These are phyloP conservation scores for Microcos paniculata DNA, from an alignment of 345 rosid species.

Conservation along the genomic window DNA sequence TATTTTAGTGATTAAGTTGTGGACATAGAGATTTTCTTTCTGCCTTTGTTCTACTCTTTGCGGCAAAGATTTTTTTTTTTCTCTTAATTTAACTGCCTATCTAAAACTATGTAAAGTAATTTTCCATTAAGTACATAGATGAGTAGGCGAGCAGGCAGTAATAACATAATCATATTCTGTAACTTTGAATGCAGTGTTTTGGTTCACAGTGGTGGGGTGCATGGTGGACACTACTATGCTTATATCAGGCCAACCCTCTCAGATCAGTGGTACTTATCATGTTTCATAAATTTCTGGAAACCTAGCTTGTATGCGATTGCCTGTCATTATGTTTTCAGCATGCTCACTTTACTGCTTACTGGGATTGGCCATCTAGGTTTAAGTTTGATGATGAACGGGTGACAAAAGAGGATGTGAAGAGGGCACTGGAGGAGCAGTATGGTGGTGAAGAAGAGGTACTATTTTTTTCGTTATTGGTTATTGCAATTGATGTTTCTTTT, in stretches of 20 bases:
- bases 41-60: background rate
- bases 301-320: background rate
- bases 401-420: constrained; percentile 59
- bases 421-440: constrained; percentile 70
- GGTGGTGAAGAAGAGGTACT: constrained; percentile 76
- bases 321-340: background rate
- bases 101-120: background rate
- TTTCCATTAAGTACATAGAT: background rate
- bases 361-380: constrained; percentile 34
- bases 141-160: background rate
- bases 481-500: background rate
- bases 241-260: constrained; percentile 66
- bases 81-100: background rate
- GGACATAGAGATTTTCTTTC: background rate
- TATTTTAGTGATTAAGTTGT: background rate
- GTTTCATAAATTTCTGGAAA: background rate
- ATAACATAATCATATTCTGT: background rate
- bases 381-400: constrained; percentile 74
- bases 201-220: constrained; percentile 70
- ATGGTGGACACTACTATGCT: constrained; percentile 74
- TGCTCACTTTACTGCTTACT: background rate
- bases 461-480: background rate
- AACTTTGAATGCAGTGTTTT: constrained; percentile 40
- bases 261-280: constrained; percentile 50
- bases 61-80: background rate